Base-by-base conservation (phyloP, 208 protist genomes). In the Blastocrithidia nonstop region DNA sequence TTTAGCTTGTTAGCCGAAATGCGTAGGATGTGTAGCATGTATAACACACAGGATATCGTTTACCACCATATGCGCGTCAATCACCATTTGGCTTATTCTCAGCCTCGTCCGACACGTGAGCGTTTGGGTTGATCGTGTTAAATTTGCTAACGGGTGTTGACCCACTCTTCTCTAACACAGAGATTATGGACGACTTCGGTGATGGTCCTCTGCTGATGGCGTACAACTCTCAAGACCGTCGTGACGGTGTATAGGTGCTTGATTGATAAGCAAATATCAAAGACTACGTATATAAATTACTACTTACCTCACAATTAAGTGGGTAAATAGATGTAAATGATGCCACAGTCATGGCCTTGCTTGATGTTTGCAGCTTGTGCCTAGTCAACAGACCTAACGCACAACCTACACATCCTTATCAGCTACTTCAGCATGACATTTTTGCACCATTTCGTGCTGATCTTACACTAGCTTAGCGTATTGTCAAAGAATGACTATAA, bases 221-320 rank as follows among this genome's bases (percentile, higher is more conserved):
- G 1, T 57, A 65, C 61, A 44, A 62, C 8, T 22, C 17, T 36
- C n/a, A 35, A 4, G 35, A 66, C 1, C 38, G 29, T n/a, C 27
- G 23, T n/a, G 29, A 44, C 6, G 22, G 40, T 6, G 41, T 57
- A 35, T 17, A 29, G 13, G 65, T 78, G 6, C 53, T 86, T 13
- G 80, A 90, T 54, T 90, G 80, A 76, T 62, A 78, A 15, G 39
- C 31, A 3, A 90, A 90, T 55, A 81, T 90, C 6, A 52, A 60
- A 24, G 31, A 23, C 1, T 69, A 90, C 33, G 72, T 86, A 20
- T 28, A 59, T 23, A 19, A 17, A 0, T 42, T 86, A 33, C 47
- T 90, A 11, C 43, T 24, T 2, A 7, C 19, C 4, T 45, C 64
- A 11, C 66, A 84, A 22, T 43, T 57, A 2, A 25, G 53, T n/a